Evolutionary conservation across 768 basidiomycete species (phyloP), one percentile per base, ranked within the genome.

Genomic region (Hortiboletus campestris): DNA sequence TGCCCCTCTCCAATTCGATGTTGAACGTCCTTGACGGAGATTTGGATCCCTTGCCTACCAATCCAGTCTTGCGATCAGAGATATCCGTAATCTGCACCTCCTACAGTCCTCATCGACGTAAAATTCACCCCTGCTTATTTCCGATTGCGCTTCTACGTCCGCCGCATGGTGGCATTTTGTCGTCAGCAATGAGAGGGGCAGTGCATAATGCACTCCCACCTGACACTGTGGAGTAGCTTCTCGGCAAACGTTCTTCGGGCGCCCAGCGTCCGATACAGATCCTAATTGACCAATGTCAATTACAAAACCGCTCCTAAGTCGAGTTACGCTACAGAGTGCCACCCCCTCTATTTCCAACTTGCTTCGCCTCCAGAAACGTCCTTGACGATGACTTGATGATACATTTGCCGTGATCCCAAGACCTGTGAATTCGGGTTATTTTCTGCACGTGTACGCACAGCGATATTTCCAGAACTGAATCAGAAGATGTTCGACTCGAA

Each of bases 391-490:
- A n/a, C 41, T 46, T 14, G 38, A 63, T 54, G 25, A 9, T 40
- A 29, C 25, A 10, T 45, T 42, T 29, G 42, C 42, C 31, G 34
- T n/a, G 49, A 49, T 49, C 29, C 25, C 34, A 28, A 51, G 28
- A 8, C 34, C 7, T 25, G 25, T 25, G 34, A 34, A 34, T 11
- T 34, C 34, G 13, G 11, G n/a, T 7, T 19, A 47, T 29, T 44
- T 47, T 35, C 49, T 52, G 50, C 60, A 57, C 57, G 49, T 66
- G 50, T 59, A 51, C 32, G 16, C 36, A 36, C 14, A 31, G 16
- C 31, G 34, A 52, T 34, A 17, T 29, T 40, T 32, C 19, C 3
- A 9, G 46, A 38, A 20, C 20, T 6, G 25, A 25, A 25, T 25
- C 25, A 25, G 25, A 25, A 25, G 25, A 9, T 8, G 34, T 20